Conservation (phyloP, 495 filamentous ascomycete genomes). For the Aspergillus taichungensis region DNA sequence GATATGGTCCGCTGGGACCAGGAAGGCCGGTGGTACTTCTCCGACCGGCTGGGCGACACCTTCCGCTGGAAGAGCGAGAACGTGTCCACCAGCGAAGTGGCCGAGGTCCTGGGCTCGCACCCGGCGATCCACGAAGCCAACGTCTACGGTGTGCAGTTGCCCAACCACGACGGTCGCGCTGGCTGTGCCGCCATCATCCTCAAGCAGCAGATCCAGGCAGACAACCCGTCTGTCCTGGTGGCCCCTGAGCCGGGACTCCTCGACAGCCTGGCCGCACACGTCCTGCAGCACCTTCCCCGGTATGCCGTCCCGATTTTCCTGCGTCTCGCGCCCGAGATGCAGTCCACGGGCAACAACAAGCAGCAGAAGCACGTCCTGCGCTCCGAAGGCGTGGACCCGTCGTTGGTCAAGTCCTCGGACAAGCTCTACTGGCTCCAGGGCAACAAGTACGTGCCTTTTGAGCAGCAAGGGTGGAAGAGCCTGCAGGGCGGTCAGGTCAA, state of each 20-base stretch:
- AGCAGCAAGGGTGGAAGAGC: conserved; percentile 54
- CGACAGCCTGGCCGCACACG: conserved; percentile 51
- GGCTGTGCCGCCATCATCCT: conserved; percentile 70
- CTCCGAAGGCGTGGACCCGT: conserved; percentile 64
- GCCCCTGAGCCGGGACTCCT: conserved; percentile 37
- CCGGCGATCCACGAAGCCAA: conserved; percentile 67
- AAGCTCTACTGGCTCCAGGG: conserved; percentile 61
- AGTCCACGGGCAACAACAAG: conserved; percentile 78
- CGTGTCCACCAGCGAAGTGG: conserved; percentile 71
- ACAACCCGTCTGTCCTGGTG: conserved; percentile 15
- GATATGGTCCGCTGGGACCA: conserved; percentile 66
- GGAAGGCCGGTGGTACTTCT: conserved; percentile 74
- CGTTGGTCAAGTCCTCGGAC: conserved; percentile 45
- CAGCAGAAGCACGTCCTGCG: conserved; percentile 67
- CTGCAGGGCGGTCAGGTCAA: conserved; percentile 55
- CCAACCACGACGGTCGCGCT: conserved; percentile 77
- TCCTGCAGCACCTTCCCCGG: conserved; percentile 50
- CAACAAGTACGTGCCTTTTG: conserved; percentile 60
- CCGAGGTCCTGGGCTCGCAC: conserved; percentile 60
- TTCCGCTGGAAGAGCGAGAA: conserved; percentile 97
- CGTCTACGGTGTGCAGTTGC: conserved; percentile 79
- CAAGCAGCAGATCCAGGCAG: conserved; percentile 31
- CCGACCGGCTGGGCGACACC: conserved; percentile 87
- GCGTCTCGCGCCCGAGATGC: conserved; percentile 50
- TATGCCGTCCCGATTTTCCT: conserved; percentile 77